These are phyloP conservation scores for Aspergillus phoenicis DNA, from an alignment of 2,329 filamentous ascomycete species.

Conservation along the genomic window DNA sequence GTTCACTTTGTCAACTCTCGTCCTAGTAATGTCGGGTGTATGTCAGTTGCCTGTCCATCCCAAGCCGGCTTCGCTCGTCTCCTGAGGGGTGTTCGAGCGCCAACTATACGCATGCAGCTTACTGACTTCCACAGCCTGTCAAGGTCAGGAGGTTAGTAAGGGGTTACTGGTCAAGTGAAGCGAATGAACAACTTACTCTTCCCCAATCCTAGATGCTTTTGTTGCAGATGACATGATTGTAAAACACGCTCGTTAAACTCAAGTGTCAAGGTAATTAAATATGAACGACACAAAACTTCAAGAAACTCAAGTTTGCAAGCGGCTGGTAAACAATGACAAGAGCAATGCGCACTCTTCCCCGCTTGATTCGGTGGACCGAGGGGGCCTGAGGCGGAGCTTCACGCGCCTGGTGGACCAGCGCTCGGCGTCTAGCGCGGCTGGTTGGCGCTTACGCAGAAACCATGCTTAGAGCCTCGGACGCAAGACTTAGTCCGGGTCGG, in stretches of 20 bases:
- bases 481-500: not conserved
- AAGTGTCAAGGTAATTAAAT: not conserved
- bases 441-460: constrained; percentile 14
- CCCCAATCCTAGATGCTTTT: constrained; percentile 70
- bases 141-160: constrained; percentile 34
- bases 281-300: no score
- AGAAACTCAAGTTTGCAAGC: not conserved
- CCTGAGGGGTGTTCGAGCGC: not conserved
- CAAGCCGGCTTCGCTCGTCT: not conserved
- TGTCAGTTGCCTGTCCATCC: constrained; percentile 20
- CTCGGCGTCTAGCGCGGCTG: constrained; percentile 30
- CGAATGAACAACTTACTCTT: constrained; percentile 63
- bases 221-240: constrained; percentile 58
- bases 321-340: constrained; percentile 4
- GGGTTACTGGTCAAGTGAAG: not conserved
- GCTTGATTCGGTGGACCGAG: constrained; percentile 22
- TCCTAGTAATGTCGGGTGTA: constrained; percentile 57
- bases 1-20: constrained; percentile 95
- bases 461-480: not conserved
- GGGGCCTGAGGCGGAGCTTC: constrained; percentile 21
- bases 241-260: not conserved
- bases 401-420: constrained; percentile 19
- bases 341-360: constrained; percentile 22
- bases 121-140: constrained; percentile 89
- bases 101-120: constrained; percentile 17